Conservation (phyloP, 116 monocot species). For the Posidonia oceanica region DNA sequence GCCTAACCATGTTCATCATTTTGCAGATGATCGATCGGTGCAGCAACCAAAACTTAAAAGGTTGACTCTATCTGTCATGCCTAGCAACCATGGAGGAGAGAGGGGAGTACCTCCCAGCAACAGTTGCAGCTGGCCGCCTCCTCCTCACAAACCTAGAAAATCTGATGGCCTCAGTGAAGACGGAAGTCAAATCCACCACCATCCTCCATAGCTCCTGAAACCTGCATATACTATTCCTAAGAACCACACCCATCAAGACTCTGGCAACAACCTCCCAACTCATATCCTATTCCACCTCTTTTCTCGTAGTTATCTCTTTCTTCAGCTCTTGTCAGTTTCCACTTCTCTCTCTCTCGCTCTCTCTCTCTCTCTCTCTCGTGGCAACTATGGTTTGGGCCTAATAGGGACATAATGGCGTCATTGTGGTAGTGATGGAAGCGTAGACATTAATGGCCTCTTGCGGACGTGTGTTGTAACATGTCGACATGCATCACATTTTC, state of each 20-base stretch:
- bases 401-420: too few species aligned
- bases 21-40: too few species aligned
- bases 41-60: too few species aligned
- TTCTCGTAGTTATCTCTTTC: background rate
- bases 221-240: background rate
- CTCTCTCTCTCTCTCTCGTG: too few species aligned
- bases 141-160: background rate
- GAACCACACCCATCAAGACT: background rate
- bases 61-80: background rate
- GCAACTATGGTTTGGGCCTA: too few species aligned
- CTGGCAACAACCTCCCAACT: background rate
- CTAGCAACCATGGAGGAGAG: constrained; percentile 1
- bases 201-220: background rate
- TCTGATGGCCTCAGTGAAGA: background rate
- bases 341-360: background rate
- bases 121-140: background rate
- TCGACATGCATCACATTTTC: too few species aligned
- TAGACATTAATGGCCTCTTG: too few species aligned
- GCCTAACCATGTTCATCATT: too few species aligned
- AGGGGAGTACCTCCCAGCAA: background rate
- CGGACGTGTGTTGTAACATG: too few species aligned
- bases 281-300: background rate
- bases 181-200: background rate
- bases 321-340: background rate
- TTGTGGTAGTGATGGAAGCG: too few species aligned